Evolutionary conservation across 176 grass and related monocot species (phyloP), one percentile per base, ranked within the genome.

Genomic region (bread wheat (Triticum aestivum)): DNA sequence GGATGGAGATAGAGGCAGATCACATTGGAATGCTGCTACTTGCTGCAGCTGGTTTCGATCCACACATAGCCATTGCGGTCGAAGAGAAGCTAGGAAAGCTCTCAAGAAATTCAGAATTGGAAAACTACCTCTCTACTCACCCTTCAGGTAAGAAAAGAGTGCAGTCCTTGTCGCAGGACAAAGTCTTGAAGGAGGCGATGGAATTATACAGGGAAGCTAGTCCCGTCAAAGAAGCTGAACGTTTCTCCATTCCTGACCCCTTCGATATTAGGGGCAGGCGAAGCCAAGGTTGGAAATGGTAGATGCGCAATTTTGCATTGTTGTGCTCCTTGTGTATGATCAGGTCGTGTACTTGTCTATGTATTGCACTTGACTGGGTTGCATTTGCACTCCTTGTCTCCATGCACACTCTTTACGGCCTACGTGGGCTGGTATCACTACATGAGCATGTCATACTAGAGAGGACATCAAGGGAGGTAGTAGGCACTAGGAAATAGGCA

Each of bases 1-100:
- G 96, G 94, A 98, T 91, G 90, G 96, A 98, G 83, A 92, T 96
- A 78, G 96, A 98, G 85, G 93, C 96, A 15, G 96, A 98, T 86
- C 90, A 91, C 42, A 98, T 98, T 84, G 96, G 93, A 77, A 82
- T 98, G 58, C 58, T 98, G 82, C 79, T 98, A 58, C 90, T 98
- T 5, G 96, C 82, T 37, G 69, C 91, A 42, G 92, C 96, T 94
- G 96, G 96, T 69, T 98, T 91, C 29, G 93, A 98, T 84, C 93
- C 96, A 6, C 88, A 90, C 23, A 59, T 98, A 44, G 96, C 96
- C 12, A 87, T 94, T 30, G 37, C 37, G 15, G 87, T 94, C 1
- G 92, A 94, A 51, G 92, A 96, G 83, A 98, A 94, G 70, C 42
- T 98, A 44, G 96, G 96, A 78, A 87, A 94, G 86, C 77, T 98